A percentile compares a stretch with the other conserved stretches of the same genome.
These are phyloP conservation scores for Apophysomyces elegans DNA, from an alignment of 371 early-diverging fungal genomes.

Conservation along the genomic window DNA sequence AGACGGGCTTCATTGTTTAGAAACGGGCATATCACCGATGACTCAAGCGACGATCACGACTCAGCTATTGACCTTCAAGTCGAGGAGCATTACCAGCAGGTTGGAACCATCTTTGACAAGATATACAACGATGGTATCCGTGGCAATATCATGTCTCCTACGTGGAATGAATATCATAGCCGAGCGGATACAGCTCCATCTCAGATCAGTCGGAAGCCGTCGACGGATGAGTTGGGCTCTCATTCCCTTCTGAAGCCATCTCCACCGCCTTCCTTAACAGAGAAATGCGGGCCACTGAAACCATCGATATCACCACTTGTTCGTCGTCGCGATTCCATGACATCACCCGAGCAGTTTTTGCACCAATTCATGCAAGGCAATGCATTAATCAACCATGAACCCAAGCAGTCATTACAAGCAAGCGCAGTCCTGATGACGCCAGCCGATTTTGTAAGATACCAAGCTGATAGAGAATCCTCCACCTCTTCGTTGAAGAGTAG, in stretches of 20 bases:
- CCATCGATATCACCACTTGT: constrained; percentile 40
- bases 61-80: constrained; percentile 45
- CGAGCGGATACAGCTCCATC: background rate
- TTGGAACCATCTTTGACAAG: constrained; percentile 58
- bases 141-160: constrained; percentile 25
- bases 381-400: constrained; percentile 1
- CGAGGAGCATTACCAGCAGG: constrained; percentile 45
- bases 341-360: constrained; percentile 51
- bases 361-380: constrained; percentile 34
- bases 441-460: constrained; percentile 28
- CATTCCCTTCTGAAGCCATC: constrained; percentile 20
- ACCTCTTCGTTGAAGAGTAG: constrained; percentile 26
- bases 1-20: constrained; percentile 21
- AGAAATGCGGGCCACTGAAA: constrained; percentile 27
- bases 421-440: constrained; percentile 28
- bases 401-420: background rate
- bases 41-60: constrained; percentile 41
- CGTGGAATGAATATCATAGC: constrained; percentile 25
- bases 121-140: constrained; percentile 60
- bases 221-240: constrained; percentile 2
- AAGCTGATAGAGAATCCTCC: constrained; percentile 34
- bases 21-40: constrained; percentile 6
- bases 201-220: background rate
- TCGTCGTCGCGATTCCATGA: constrained; percentile 39
- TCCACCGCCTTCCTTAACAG: constrained; percentile 3